Evolutionary conservation across 306 rosid species (phyloP).

Genomic region (Aeschynomene evenia): DNA sequence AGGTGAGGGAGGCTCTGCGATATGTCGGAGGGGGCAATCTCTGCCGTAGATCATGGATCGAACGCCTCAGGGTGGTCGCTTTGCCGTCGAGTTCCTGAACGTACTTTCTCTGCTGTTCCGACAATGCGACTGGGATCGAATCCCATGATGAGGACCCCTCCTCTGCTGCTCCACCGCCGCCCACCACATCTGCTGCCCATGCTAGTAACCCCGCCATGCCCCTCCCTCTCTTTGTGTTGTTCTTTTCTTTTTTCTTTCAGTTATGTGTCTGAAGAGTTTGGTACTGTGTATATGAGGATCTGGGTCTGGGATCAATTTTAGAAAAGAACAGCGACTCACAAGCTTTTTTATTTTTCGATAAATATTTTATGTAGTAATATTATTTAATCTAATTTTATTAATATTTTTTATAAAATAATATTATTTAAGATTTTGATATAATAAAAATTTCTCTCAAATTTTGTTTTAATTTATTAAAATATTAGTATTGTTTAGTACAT

Average conservation of each 20-base stretch:
- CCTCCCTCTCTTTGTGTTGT: neutral
- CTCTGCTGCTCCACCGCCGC: constrained; percentile 48
- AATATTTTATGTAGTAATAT: too few species aligned
- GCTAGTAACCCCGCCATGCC: constrained; percentile 89
- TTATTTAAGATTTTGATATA: too few species aligned
- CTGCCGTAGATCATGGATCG: constrained; percentile 82
- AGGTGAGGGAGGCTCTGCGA: constrained; percentile 94
- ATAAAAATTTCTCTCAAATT: too few species aligned
- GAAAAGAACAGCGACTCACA: too few species aligned
- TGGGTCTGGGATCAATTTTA: too few species aligned
- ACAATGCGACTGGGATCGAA: constrained; percentile 59
- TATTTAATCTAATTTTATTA: too few species aligned
- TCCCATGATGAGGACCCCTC: constrained; percentile 34
- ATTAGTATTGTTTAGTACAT: too few species aligned
- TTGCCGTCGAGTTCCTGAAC: constrained; percentile 61
- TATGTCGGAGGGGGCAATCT: constrained; percentile 85
- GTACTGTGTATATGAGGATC: neutral
- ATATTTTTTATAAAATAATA: too few species aligned
- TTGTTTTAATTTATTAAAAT: too few species aligned
- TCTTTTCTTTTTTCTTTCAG: neutral
- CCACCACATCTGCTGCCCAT: constrained; percentile 97
- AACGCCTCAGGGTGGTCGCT: constrained; percentile 60
- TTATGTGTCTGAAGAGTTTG: neutral
- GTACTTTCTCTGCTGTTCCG: constrained; percentile 62
- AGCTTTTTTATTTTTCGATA: too few species aligned